These are phyloP conservation scores for Inonotus obliquus DNA, from an alignment of 1,284 basidiomycete genomes.

Conservation along the genomic window DNA sequence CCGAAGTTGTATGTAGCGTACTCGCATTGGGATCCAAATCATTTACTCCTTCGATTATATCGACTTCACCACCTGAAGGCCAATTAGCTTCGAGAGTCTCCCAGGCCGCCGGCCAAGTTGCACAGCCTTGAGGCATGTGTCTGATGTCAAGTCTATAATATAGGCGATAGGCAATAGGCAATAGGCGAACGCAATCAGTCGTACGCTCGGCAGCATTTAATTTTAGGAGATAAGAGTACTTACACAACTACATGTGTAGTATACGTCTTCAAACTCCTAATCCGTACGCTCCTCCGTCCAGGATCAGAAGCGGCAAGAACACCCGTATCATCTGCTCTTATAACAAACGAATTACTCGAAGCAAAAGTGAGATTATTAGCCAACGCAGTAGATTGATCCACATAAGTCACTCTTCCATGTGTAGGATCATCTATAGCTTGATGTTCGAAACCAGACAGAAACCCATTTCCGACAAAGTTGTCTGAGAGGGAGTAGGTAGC, in stretches of 20 bases:
- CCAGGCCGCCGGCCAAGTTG: conserved; percentile 46
- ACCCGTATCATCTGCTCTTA: conserved; percentile 32
- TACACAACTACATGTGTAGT: conserved; percentile 31
- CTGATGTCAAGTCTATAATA: conserved; percentile 29
- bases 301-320: conserved; percentile 27
- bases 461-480: conserved; percentile 33
- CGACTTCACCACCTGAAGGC: conserved; percentile 46
- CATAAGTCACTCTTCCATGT: conserved; percentile 50
- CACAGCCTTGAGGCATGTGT: conserved; percentile 60
- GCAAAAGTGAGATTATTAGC: conserved; percentile 44
- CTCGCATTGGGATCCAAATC: conserved; percentile 48
- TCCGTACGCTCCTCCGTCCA: conserved; percentile 33
- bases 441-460: conserved; percentile 39
- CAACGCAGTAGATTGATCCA: conserved; percentile 41
- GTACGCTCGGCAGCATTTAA: no score
- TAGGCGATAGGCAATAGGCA: not conserved
- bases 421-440: conserved; percentile 44
- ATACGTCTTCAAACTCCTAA: conserved; percentile 29
- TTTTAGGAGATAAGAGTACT: no score
- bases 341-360: conserved; percentile 40
- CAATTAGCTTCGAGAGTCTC: conserved; percentile 30
- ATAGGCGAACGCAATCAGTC: not conserved
- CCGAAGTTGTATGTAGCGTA: conserved; percentile 60
- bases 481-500: conserved; percentile 12
- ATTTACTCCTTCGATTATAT: conserved; percentile 69